Evolutionary conservation across 768 basidiomycete genomes (phyloP), one percentile per base, ranked within the genome.

Genomic region (Russula earlei): DNA sequence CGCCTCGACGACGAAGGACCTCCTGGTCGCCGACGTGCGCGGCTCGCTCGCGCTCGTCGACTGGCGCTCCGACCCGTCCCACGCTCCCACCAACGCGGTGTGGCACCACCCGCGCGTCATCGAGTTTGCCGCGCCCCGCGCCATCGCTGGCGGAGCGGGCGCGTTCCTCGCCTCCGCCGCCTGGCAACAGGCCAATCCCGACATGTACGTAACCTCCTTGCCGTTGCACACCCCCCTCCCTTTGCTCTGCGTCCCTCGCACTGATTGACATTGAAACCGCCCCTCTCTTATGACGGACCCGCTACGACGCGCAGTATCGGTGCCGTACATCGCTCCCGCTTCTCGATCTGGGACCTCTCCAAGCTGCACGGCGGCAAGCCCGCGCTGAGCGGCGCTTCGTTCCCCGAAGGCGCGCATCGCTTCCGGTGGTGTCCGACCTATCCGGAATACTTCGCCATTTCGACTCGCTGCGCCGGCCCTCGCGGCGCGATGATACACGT

Each of bases 371-470:
- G 89, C 31, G 89, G 90, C 7, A 82, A 85, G 60, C 89, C 89
- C 1, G 70, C 72, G 60, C 70, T 77, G n/a, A 75, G 76, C 4
- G 84, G 84, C 2, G 70, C 71, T 52, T 82, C 77, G 64, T 86
- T 85, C 58, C 72, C 79, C 29, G 83, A 87, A 56, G 85, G 85
- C 5, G 80, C 81, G 0, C 73, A 80, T 58, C 71, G 74, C 41
- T 91, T 91, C 70, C 77, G 87, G 83, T 87, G 89, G 89, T 89
- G 84, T 62, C 81, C 77, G 22, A 84, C 85, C 15, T 80, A 79
- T 66, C 77, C 86, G 10, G 82, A 86, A 52, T 84, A 83, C 63
- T 91, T 91, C 69, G 89, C 84, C 37, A 81, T 90, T 52, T 83
- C 86, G 8, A 76, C 82, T 6, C 75, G 77, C 63, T 77, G 42